These are phyloP conservation scores for Didymella keratinophila DNA, from an alignment of 2,329 filamentous ascomycete species.

Conservation along the genomic window DNA sequence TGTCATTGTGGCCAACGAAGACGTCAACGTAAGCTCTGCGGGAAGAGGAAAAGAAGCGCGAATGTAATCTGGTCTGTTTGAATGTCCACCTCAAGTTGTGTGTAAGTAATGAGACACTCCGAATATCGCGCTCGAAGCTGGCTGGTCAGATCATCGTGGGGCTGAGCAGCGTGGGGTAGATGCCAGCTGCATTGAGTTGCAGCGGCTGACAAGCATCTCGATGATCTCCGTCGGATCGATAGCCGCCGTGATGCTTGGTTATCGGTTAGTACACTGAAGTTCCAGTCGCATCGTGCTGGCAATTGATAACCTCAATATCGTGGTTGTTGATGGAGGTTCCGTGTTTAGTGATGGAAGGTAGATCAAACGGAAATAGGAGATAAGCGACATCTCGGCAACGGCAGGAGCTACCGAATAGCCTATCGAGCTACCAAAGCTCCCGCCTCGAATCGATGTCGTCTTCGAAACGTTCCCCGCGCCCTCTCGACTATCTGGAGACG, in stretches of 20 bases:
- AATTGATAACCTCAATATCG: neutral
- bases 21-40: neutral
- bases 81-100: neutral
- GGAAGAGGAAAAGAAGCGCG: neutral
- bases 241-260: too few species aligned
- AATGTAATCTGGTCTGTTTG: neutral
- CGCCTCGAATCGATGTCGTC: conserved; percentile 12
- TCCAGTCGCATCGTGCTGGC: neutral
- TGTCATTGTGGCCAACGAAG: conserved; percentile 3
- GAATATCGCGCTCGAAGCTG: neutral
- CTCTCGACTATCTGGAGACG: neutral
- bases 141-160: neutral
- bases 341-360: neutral
- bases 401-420: conserved; percentile 13
- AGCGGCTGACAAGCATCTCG: neutral
- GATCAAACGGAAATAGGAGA: conserved; percentile 8
- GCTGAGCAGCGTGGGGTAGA: neutral
- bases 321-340: neutral
- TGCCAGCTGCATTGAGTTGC: neutral
- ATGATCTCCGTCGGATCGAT: neutral
- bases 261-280: too few species aligned
- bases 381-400: conserved; percentile 6
- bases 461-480: conserved; percentile 4
- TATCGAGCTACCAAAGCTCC: conserved; percentile 22
- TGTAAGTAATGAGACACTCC: neutral